Percentiles rank a stretch among this genome's conserved stretches.
Conservation (phyloP, 2,329 filamentous ascomycete genomes). For the Fusarium graminum region DNA sequence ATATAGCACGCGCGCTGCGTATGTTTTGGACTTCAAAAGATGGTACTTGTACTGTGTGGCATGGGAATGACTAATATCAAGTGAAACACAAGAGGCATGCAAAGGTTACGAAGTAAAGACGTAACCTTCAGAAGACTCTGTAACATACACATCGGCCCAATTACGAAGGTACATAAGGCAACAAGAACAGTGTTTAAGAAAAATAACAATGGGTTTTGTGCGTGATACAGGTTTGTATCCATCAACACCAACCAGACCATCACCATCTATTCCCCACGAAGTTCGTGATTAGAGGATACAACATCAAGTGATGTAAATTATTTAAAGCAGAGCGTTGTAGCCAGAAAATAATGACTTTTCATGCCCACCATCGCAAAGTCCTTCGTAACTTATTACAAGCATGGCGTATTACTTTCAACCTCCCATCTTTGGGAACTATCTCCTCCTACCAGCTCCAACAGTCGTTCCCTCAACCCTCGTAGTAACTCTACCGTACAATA, state of each 20-base stretch:
- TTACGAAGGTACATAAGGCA: too few species aligned
- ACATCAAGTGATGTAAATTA: background rate
- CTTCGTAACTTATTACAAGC: background rate
- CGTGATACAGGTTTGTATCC: background rate
- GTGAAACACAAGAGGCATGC: too few species aligned
- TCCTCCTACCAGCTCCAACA: background rate
- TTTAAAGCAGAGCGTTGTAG: background rate
- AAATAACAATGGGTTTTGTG: background rate
- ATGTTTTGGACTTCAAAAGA: too few species aligned
- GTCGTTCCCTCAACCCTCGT: background rate
- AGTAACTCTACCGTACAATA: background rate
- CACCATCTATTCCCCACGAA: constrained; percentile 5
- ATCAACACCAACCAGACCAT: constrained; percentile 23
- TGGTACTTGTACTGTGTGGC: too few species aligned
- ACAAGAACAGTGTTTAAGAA: background rate
- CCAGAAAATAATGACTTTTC: background rate
- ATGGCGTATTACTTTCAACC: constrained; percentile 49
- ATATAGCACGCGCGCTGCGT: too few species aligned
- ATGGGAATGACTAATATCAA: too few species aligned
- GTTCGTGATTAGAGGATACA: constrained; percentile 12
- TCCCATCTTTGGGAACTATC: constrained; percentile 40
- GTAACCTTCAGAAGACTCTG: too few species aligned
- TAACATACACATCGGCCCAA: too few species aligned
- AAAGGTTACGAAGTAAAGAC: too few species aligned
- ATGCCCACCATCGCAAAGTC: background rate